A percentile compares a stretch with the other conserved stretches of the same genome.
Evolutionary conservation across 140 eudicot genomes (phyloP).

Genomic region (Bidens hawaiensis): DNA sequence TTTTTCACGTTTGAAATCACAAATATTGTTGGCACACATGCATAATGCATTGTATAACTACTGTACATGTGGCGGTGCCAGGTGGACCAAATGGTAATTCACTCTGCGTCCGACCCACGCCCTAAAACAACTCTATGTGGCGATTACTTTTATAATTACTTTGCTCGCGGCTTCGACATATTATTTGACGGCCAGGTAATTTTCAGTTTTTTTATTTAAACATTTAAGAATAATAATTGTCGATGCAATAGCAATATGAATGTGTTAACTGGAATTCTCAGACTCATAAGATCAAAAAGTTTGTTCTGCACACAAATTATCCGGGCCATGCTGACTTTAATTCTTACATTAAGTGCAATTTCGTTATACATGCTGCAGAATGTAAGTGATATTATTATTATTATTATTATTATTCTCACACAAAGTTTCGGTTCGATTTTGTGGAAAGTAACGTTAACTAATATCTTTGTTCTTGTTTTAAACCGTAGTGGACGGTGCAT

Average conservation of each 20-base stretch:
- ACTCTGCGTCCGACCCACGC: constrained; percentile 87
- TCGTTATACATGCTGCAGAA: constrained; percentile 55
- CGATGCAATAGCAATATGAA: neutral
- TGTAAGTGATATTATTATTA: constrained; percentile 39
- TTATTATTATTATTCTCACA: no score
- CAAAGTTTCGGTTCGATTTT: neutral
- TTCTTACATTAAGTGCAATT: constrained; percentile 93
- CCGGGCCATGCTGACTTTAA: constrained; percentile 98
- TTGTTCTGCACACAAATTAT: constrained; percentile 88
- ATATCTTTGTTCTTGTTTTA: constrained; percentile 2
- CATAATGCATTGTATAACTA: neutral
- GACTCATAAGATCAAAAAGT: constrained; percentile 93
- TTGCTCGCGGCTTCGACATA: constrained; percentile 88
- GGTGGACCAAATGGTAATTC: constrained; percentile 99
- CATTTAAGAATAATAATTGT: neutral
- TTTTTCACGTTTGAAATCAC: neutral
- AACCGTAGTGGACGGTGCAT: constrained; percentile 56
- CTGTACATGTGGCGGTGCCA: constrained; percentile 13
- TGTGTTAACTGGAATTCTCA: constrained; percentile 25
- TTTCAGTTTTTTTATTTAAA: neutral
- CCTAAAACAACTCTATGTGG: constrained; percentile 90
- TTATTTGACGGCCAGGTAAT: constrained; percentile 93
- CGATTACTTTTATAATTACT: constrained; percentile 88
- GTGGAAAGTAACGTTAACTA: neutral
- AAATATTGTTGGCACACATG: neutral